Conservation (phyloP, 306 rosid species). For the Quercus suber region DNA sequence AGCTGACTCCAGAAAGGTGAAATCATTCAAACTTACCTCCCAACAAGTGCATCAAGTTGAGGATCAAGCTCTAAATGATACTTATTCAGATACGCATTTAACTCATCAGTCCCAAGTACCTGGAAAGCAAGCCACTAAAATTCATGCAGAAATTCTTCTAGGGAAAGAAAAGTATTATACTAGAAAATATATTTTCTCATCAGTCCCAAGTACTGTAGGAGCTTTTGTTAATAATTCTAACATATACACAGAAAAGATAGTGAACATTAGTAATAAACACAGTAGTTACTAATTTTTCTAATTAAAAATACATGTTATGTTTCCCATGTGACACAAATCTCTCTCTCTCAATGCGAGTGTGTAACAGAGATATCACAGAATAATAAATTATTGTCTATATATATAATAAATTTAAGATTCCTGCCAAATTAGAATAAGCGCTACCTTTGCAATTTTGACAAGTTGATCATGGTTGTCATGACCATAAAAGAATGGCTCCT, state of each 20-base stretch:
- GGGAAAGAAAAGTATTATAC: conserved; percentile 1
- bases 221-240: not conserved
- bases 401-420: conserved; percentile 1
- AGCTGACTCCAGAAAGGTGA: not conserved
- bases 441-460: conserved; percentile 90
- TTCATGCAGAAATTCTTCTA: not conserved
- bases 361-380: not conserved
- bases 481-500: conserved; percentile 98
- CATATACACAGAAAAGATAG: not conserved
- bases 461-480: conserved; percentile 96
- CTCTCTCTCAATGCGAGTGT: no score
- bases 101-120: conserved; percentile 91
- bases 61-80: conserved; percentile 84
- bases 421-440: conserved; percentile 8
- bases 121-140: conserved; percentile 28
- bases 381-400: conserved; percentile 7
- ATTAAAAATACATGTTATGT: not conserved
- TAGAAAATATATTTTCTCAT: not conserved
- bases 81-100: conserved; percentile 70
- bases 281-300: not conserved
- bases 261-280: not conserved
- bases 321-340: not conserved
- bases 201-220: not conserved
- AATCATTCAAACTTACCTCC: conserved; percentile 48
- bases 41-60: conserved; percentile 83